These are phyloP conservation scores for Infundibulicybe gibba DNA, from an alignment of 768 basidiomycete genomes.

Conservation along the genomic window DNA sequence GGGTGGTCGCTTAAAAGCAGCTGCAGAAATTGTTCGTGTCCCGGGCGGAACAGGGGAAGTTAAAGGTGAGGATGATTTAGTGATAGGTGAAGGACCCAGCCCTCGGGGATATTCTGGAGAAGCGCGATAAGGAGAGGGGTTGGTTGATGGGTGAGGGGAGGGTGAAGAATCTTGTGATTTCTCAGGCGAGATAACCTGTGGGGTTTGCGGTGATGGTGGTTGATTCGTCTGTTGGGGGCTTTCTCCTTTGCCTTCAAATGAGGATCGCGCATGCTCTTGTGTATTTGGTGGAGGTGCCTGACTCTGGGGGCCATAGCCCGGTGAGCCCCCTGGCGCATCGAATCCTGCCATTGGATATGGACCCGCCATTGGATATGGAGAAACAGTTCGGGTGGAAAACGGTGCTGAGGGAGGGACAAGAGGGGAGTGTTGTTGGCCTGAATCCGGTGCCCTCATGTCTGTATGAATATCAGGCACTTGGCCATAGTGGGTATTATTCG, in stretches of 20 bases:
- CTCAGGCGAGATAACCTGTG: slow-evolving; percentile 7
- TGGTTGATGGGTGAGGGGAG: slow-evolving; percentile 7
- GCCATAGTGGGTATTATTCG: slow-evolving; percentile 14
- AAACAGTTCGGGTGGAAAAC: not conserved
- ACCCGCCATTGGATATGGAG: not conserved
- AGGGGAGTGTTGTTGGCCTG: slow-evolving; percentile 3
- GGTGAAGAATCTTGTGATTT: not conserved
- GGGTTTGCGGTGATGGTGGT: not conserved
- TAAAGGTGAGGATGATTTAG: slow-evolving; percentile 11
- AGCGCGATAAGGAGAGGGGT: slow-evolving; percentile 32
- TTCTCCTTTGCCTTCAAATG: not conserved
- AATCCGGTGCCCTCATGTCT: slow-evolving; percentile 6
- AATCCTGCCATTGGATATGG: not conserved
- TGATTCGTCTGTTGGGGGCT: not conserved
- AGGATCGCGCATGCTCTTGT: not conserved
- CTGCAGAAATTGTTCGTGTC: slow-evolving; percentile 67
- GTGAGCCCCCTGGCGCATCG: not conserved
- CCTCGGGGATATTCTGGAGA: slow-evolving; percentile 43
- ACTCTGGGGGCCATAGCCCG: not conserved
- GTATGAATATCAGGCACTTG: slow-evolving; percentile 5
- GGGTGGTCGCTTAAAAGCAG: slow-evolving; percentile 64
- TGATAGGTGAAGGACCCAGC: slow-evolving; percentile 12
- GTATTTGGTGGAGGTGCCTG: not conserved
- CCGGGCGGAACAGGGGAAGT: slow-evolving; percentile 23
- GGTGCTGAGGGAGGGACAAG: not conserved